These are phyloP conservation scores for Metschnikowia proteae DNA, from an alignment of 805 yeast species.

Conservation along the genomic window DNA sequence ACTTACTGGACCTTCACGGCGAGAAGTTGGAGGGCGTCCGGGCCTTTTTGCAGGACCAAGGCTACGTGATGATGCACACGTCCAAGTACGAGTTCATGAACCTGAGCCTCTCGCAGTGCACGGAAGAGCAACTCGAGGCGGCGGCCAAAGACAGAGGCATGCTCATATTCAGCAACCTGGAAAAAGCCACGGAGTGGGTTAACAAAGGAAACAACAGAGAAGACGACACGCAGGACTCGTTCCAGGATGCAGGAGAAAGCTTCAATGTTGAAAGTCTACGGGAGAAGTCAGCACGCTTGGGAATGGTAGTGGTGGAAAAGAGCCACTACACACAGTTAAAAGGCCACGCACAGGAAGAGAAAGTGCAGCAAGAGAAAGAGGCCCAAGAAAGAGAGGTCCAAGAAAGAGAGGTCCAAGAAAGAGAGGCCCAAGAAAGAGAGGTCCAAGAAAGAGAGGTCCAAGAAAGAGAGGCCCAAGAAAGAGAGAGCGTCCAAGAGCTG, in stretches of 20 bases:
- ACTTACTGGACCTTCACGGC: neutral
- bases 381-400: too few relatives aligned
- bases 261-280: neutral
- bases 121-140: neutral
- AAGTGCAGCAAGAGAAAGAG: neutral
- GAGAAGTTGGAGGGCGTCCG: neutral
- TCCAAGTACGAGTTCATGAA: slow-evolving; percentile 4
- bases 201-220: neutral
- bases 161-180: neutral
- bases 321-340: slow-evolving; percentile 8
- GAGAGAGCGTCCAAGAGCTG: too few relatives aligned
- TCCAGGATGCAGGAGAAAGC: slow-evolving; percentile 4
- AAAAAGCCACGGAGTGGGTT: neutral
- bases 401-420: too few relatives aligned
- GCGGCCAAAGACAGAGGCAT: slow-evolving; percentile 1
- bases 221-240: neutral
- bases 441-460: too few relatives aligned
- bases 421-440: too few relatives aligned
- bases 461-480: too few relatives aligned
- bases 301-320: slow-evolving; percentile 9
- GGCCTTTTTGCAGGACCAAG: neutral
- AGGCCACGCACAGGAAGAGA: neutral
- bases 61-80: slow-evolving; percentile 1
- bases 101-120: slow-evolving; percentile 1
- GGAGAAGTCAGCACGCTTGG: neutral